phyloP scores from a whole-genome alignment of 2,329 filamentous ascomycete species.

The Ophiocordyceps unilateralis region DNA sequence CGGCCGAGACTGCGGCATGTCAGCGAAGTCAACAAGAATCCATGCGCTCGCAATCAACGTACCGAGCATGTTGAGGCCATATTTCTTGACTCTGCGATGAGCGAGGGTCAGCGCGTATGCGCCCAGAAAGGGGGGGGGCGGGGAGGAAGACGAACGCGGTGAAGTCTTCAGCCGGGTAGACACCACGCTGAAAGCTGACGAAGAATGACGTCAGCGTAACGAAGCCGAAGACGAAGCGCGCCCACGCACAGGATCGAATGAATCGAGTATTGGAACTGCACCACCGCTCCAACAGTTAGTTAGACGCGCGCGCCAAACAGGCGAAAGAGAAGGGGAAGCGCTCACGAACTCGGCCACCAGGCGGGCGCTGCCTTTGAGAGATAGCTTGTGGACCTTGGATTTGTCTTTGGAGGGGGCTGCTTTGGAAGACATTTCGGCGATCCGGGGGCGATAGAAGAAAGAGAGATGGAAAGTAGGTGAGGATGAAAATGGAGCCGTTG shows the following conservation, averaged over 20 bases:
- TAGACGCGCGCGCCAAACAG: background rate
- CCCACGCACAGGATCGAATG: conserved; percentile 72
- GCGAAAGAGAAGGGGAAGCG: background rate
- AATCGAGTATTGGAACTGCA: conserved; percentile 88
- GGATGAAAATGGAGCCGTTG: background rate
- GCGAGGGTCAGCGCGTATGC: background rate
- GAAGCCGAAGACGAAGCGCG: background rate
- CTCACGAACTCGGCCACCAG: conserved; percentile 75
- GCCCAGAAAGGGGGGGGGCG: background rate
- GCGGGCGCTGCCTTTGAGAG: conserved; percentile 68
- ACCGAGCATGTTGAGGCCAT: conserved; percentile 95
- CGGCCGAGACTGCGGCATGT: conserved; percentile 54
- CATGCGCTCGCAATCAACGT: conserved; percentile 7
- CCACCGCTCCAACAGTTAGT: no score
- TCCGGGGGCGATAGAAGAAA: background rate
- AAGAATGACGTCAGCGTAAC: background rate
- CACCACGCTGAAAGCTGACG: conserved; percentile 62
- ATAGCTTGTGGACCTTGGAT: conserved; percentile 87
- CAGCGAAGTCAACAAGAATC: conserved; percentile 1
- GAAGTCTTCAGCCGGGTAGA: conserved; percentile 92
- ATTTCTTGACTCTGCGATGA: conserved; percentile 64
- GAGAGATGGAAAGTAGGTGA: background rate
- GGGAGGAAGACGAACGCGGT: conserved; percentile 45
- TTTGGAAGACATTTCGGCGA: conserved; percentile 13
- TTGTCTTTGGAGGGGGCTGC: conserved; percentile 38